These are phyloP conservation scores for Microthlaspi erraticum DNA, from an alignment of 345 rosid genomes.

Conservation along the genomic window DNA sequence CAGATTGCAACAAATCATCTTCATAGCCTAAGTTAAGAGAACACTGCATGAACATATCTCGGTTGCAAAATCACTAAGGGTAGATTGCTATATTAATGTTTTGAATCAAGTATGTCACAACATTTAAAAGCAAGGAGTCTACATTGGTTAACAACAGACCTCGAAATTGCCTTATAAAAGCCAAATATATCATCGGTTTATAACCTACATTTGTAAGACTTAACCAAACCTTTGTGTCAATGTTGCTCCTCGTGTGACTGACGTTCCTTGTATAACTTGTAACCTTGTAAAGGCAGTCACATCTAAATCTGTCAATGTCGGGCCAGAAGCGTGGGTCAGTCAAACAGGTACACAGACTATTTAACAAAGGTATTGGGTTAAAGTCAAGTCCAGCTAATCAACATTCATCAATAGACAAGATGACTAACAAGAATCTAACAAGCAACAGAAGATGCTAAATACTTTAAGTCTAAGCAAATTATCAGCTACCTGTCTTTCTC, in stretches of 20 bases:
- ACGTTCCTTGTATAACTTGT: slow-evolving; percentile 4
- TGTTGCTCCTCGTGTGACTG: not conserved
- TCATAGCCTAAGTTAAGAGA: too few relatives aligned
- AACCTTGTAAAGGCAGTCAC: slow-evolving; percentile 5
- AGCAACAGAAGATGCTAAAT: not conserved
- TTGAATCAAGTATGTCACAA: slow-evolving; percentile 14
- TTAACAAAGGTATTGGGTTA: slow-evolving; percentile 3
- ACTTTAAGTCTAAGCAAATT: not conserved
- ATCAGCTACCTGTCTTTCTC: slow-evolving; percentile 1
- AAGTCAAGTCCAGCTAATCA: not conserved
- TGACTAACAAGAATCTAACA: not conserved
- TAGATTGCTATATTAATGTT: not conserved
- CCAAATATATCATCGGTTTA: not conserved
- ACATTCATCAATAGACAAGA: not conserved
- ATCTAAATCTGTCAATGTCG: slow-evolving; percentile 6
- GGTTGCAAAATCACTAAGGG: not conserved
- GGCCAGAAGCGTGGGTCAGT: not conserved
- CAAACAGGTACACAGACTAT: not conserved
- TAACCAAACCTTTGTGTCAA: not conserved
- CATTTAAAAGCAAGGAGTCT: slow-evolving; percentile 4
- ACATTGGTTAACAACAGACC: not conserved
- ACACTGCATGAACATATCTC: too few relatives aligned
- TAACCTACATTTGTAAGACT: not conserved
- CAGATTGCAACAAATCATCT: not conserved
- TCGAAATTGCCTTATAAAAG: not conserved